These are phyloP conservation scores for Lactarius deliciosus DNA, from an alignment of 768 basidiomycete genomes.

Conservation along the genomic window DNA sequence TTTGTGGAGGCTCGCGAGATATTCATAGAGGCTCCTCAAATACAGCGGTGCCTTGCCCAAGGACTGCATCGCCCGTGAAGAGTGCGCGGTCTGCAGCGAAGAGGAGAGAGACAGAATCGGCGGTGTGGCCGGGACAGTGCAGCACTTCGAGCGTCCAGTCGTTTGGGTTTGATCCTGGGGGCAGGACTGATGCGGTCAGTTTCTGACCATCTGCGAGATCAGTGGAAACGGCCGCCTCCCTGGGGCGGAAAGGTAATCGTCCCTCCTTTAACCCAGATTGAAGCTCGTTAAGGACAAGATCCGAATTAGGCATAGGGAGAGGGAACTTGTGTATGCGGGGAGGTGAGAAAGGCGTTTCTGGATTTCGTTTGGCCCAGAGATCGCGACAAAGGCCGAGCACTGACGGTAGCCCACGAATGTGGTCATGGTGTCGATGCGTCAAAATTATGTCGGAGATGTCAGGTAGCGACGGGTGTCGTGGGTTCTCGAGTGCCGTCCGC, in stretches of 20 bases:
- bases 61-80: constrained; percentile 88
- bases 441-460: constrained; percentile 87
- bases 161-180: constrained; percentile 10
- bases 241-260: constrained; percentile 47
- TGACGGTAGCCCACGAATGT: constrained; percentile 70
- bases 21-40: constrained; percentile 80
- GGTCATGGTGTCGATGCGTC: constrained; percentile 90
- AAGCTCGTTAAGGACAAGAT: constrained; percentile 43
- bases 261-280: constrained; percentile 44
- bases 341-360: constrained; percentile 49
- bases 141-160: constrained; percentile 57
- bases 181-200: constrained; percentile 40
- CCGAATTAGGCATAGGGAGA: constrained; percentile 34
- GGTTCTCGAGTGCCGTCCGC: constrained; percentile 53
- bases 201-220: constrained; percentile 57
- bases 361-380: constrained; percentile 54
- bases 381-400: constrained; percentile 65
- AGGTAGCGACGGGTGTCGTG: constrained; percentile 43
- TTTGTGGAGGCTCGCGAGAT: constrained; percentile 60
- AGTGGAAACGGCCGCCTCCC: constrained; percentile 50
- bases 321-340: constrained; percentile 79
- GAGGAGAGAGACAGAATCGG: constrained; percentile 77
- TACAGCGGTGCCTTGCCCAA: constrained; percentile 87
- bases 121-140: constrained; percentile 88
- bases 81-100: constrained; percentile 69